A percentile compares a stretch with the other conserved stretches of the same genome.
Evolutionary conservation across 2,329 filamentous ascomycete species (phyloP).

Genomic region (Gremmenia infestans): DNA sequence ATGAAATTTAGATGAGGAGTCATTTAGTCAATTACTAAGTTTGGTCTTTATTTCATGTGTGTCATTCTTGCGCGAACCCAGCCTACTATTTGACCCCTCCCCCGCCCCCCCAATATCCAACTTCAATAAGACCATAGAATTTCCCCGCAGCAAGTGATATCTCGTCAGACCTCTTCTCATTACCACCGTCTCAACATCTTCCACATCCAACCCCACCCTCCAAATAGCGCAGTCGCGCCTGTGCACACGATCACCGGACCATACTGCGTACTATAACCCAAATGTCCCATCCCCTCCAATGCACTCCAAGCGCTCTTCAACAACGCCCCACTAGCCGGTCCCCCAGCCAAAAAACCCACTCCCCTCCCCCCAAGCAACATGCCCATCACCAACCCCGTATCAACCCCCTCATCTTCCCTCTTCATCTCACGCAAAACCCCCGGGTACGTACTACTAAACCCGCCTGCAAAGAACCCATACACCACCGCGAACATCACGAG

Average conservation of each 20-base stretch:
- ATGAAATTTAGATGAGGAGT: too few species aligned
- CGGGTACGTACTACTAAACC: constrained; percentile 45
- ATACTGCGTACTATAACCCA: constrained; percentile 22
- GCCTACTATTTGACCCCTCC: too few species aligned
- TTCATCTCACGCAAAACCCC: constrained; percentile 27
- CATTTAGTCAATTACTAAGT: too few species aligned
- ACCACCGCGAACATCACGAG: constrained; percentile 42
- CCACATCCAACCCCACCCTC: constrained; percentile 25
- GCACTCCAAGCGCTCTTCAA: constrained; percentile 9
- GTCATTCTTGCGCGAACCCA: too few species aligned
- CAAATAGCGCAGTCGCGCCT: constrained; percentile 22
- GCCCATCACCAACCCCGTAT: constrained; percentile 29
- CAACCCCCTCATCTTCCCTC: constrained; percentile 17
- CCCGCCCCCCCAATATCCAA: too few species aligned
- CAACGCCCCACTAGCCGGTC: constrained; percentile 20
- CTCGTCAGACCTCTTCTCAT: not conserved
- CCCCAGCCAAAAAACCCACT: constrained; percentile 19
- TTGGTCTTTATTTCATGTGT: too few species aligned
- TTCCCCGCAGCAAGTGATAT: too few species aligned
- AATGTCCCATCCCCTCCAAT: constrained; percentile 5
- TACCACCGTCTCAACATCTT: constrained; percentile 9
- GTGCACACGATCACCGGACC: constrained; percentile 24
- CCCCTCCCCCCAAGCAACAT: constrained; percentile 23
- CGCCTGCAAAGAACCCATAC: constrained; percentile 49
- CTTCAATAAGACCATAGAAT: too few species aligned